Base-by-base conservation (phyloP, 305 asterid species). In the Plantago rigida region DNA sequence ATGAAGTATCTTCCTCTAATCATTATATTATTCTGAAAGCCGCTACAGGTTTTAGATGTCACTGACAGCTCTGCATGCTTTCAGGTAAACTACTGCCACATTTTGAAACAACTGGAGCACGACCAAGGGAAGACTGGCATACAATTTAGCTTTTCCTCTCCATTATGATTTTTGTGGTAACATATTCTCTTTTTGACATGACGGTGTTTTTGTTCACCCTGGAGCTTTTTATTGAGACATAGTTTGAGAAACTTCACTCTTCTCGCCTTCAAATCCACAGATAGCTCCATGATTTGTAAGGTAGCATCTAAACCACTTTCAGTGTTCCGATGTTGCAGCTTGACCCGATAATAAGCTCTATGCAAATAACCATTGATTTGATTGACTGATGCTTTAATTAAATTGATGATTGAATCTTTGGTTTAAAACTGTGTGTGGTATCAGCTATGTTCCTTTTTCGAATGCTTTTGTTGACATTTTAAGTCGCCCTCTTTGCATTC, bases 71-170 rank as follows among this genome's bases (percentile, higher is more conserved):
- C 53, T 42, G 50, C 62, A 34, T 69, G 59, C 47, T 68, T 62
- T 31, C 82, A 92, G 99, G 87, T 84, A n/a, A 92, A 92, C 78
- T 84, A 83, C 79, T 83, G 91, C 87, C 63, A 84, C 76, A 76
- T 92, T 47, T 68, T 92, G 87, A 86, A 82, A 77, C 87, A 86
- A 72, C 84, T 68, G 10, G 91, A 71, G 72, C 85, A 80, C 26
- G 99, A 92, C 58, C 82, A 76, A 26, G 99, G 94, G 71, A 82
- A 77, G 83, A 79, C 79, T 46, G 96, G 96, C 14, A 56, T 88
- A 60, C 96, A 86, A 59, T 88, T 88, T 72, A 73, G 82, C 87
- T 88, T 88, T 81, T 82, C 96, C 66, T 80, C 89, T 34, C 84
- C 93, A 26, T 65, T 46, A 28, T 84, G 69, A 76, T 53, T 57